Conservation (phyloP, 2,329 filamentous ascomycete species). For the Lachnellula willkommii region DNA sequence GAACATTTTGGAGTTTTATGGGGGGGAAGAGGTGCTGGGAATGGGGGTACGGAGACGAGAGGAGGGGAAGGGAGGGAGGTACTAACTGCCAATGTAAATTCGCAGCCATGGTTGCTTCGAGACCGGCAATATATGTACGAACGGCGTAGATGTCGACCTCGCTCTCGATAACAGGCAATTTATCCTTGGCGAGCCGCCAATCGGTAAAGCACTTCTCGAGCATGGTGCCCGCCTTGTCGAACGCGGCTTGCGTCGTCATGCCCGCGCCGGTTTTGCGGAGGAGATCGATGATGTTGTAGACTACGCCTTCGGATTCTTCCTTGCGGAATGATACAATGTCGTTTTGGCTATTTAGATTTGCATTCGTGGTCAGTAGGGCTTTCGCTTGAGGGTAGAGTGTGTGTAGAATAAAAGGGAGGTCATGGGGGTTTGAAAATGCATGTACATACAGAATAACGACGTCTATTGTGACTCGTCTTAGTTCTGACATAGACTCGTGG, state of each 20-base stretch:
- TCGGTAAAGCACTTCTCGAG: conserved; percentile 1
- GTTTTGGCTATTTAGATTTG: neutral
- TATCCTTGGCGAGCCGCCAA: conserved; percentile 1
- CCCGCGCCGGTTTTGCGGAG: neutral
- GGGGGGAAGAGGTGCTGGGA: no score
- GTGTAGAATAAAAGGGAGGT: no score
- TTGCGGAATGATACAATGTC: conserved; percentile 10
- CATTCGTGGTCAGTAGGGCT: no score
- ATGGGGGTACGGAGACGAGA: neutral
- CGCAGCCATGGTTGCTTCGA: neutral
- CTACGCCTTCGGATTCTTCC: conserved; percentile 2
- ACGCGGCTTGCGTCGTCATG: neutral
- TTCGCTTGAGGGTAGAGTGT: no score
- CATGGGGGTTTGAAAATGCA: neutral
- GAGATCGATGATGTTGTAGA: neutral
- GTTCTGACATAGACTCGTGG: neutral
- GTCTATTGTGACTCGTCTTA: conserved; percentile 1
- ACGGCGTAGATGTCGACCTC: neutral
- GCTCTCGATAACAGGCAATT: neutral
- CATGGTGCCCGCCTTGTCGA: neutral
- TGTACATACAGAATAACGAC: conserved; percentile 6
- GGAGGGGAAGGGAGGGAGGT: no score
- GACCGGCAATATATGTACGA: neutral
- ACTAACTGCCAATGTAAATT: neutral
- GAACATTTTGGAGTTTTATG: no score